Percentiles rank a stretch among this genome's conserved stretches.
phyloP scores from a whole-genome alignment of 2,329 filamentous ascomycete species.

The Hymenoscyphus scutula region DNA sequence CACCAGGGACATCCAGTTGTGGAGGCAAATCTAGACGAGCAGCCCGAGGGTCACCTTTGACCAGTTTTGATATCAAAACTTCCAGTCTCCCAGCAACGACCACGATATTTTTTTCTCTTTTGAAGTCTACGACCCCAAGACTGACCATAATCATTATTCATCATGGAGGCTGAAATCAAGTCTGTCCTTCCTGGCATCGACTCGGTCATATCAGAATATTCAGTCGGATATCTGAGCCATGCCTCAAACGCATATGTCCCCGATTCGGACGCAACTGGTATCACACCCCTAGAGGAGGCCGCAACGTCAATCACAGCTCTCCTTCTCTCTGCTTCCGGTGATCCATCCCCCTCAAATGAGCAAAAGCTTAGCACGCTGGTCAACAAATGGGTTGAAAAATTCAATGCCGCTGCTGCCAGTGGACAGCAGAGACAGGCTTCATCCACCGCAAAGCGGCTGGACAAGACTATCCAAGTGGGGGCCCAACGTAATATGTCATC shows the following conservation, averaged over 20 bases:
- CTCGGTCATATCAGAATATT: constrained; percentile 86
- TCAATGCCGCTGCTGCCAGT: constrained; percentile 67
- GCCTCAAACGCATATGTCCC: constrained; percentile 80
- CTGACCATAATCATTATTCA: neutral
- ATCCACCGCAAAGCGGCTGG: constrained; percentile 77
- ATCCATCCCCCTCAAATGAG: constrained; percentile 69
- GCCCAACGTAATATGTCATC: constrained; percentile 95
- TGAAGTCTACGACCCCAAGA: neutral
- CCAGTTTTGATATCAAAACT: neutral
- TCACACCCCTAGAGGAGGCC: constrained; percentile 79
- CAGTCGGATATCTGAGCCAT: constrained; percentile 90
- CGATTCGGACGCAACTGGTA: constrained; percentile 67
- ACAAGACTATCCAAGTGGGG: constrained; percentile 93
- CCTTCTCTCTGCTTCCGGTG: constrained; percentile 87
- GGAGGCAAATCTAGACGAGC: constrained; percentile 10
- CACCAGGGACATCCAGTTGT: neutral
- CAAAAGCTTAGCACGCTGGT: constrained; percentile 79
- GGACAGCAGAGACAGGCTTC: constrained; percentile 68
- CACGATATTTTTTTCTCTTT: neutral
- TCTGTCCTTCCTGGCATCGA: constrained; percentile 83
- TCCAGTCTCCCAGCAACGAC: neutral
- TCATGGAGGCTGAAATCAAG: constrained; percentile 86
- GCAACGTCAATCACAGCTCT: constrained; percentile 82
- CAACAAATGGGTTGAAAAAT: constrained; percentile 81
- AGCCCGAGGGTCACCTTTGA: too few species aligned